Base-by-base conservation (phyloP, 257 asterid genomes). In the Scutellaria baicalensis region DNA sequence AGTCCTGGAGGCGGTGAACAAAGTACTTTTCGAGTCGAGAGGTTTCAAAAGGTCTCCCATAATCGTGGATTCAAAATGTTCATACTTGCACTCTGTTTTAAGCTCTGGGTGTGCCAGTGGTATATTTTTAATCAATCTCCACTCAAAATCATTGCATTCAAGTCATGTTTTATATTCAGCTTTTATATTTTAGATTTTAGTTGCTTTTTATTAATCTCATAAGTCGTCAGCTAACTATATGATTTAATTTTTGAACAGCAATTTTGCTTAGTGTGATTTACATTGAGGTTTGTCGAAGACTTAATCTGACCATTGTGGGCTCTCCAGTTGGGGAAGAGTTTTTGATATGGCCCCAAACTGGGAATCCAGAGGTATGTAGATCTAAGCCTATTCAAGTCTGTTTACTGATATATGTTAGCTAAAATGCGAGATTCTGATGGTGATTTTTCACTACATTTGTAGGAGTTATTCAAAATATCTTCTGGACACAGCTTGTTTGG, bases 271-370 rank as follows among this genome's bases (percentile, higher is more conserved):
- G 97, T 52, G 91, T 91, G 74, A 88, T 91, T 61, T 91, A 94
- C 42, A 94, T 94, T 74, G 99, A 94, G 85, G 99, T 94, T 72
- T 94, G 97, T 68, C 92, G 79, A 78, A 84, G 97, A 75, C 95
- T 91, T 69, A 89, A 91, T 73, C 88, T 94, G 81, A 86, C 88
- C 47, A 86, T 94, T 69, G 92, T 91, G 71, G 97, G 98, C 76
- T 89, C 99, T 79, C 95, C 90, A 76, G 97, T 94, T 84, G 97
- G 97, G 84, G 99, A 94, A 77, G 97, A 91, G 38, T 94, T 94
- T 81, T 80, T 94, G 81, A 89, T 94, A 77, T 91, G 99, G 99
- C 99, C 97, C 69, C 86, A 78, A 66, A 88, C 95, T 1, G 91
- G 88, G 79, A 86, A 94, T 81, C 99, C 93, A 17, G 97, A 94